Evolutionary conservation across 805 yeast genomes (phyloP).

Genomic region (Candida ascalaphidarum): DNA sequence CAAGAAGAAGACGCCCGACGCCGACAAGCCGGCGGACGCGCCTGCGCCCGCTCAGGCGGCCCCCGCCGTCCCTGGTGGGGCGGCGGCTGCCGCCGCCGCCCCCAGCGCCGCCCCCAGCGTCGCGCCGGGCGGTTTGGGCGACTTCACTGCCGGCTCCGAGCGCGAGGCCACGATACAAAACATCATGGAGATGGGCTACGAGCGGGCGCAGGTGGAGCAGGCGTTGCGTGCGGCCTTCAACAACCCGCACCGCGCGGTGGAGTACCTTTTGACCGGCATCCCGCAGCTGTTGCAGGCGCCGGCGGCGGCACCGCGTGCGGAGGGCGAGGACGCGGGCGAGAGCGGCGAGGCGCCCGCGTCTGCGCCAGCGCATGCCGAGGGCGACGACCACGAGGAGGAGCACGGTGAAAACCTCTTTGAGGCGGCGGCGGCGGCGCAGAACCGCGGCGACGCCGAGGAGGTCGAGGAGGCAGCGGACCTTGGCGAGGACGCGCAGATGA

Average conservation of each 20-base stretch:
- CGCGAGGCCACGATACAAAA: conserved; percentile 72
- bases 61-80: conserved; percentile 14
- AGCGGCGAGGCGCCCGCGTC: conserved; percentile 7
- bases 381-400: conserved; percentile 24
- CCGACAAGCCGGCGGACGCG: conserved; percentile 16
- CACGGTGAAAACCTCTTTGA: conserved; percentile 44
- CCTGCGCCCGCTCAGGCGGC: conserved; percentile 15
- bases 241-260: conserved; percentile 97
- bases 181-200: conserved; percentile 95
- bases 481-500: conserved; percentile 40
- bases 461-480: conserved; percentile 16
- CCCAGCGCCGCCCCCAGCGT: conserved; percentile 11
- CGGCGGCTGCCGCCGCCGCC: conserved; percentile 9
- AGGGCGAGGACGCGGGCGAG: conserved; percentile 7
- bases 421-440: conserved; percentile 15
- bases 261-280: conserved; percentile 82
- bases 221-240: conserved; percentile 94
- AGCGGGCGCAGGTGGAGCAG: conserved; percentile 74
- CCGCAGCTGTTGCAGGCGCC: conserved; percentile 53
- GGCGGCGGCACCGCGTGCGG: conserved; percentile 12
- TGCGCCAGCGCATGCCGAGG: no score
- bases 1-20: conserved; percentile 26
- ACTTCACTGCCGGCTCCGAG: conserved; percentile 69
- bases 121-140: conserved; percentile 36
- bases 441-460: conserved; percentile 8